phyloP scores from a whole-genome alignment of 768 basidiomycete species.

The Lactifluus piperatus region DNA sequence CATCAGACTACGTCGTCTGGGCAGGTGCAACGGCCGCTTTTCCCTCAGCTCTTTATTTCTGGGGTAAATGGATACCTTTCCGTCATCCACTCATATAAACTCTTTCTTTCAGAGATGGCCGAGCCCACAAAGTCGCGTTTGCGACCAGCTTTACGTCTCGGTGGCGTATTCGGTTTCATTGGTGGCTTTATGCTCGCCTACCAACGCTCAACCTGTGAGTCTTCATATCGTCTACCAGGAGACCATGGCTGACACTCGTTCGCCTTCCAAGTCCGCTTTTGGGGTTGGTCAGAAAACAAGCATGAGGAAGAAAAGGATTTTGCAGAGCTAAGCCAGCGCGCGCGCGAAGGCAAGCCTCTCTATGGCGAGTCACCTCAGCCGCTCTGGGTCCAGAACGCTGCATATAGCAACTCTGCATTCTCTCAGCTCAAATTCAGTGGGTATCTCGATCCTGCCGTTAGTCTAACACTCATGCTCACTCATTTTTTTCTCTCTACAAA shows the following conservation, averaged over 20 bases:
- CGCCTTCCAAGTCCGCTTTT: slow-evolving; percentile 64
- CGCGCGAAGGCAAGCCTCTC: slow-evolving; percentile 70
- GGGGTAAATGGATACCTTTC: slow-evolving; percentile 43
- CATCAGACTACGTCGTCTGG: slow-evolving; percentile 82
- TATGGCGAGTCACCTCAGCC: slow-evolving; percentile 81
- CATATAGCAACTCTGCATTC: slow-evolving; percentile 82
- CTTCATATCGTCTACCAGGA: slow-evolving; percentile 5
- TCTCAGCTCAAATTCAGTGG: slow-evolving; percentile 89
- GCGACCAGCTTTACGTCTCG: slow-evolving; percentile 39
- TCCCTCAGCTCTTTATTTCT: slow-evolving; percentile 71
- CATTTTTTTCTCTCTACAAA: not conserved
- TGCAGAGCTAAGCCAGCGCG: slow-evolving; percentile 68
- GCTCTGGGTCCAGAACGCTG: slow-evolving; percentile 77
- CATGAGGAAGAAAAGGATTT: slow-evolving; percentile 72
- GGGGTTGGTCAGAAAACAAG: slow-evolving; percentile 90
- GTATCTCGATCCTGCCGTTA: slow-evolving; percentile 22
- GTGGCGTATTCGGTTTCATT: slow-evolving; percentile 73
- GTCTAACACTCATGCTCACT: not conserved
- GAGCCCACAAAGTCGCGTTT: slow-evolving; percentile 34
- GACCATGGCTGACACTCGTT: slow-evolving; percentile 10
- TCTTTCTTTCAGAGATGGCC: slow-evolving; percentile 35
- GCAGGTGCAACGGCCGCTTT: slow-evolving; percentile 71
- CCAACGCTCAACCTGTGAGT: slow-evolving; percentile 79
- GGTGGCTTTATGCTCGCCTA: slow-evolving; percentile 93
- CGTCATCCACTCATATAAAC: not conserved